Base-by-base conservation (phyloP, 768 basidiomycete species). In the Leucocoprinus sp. region DNA sequence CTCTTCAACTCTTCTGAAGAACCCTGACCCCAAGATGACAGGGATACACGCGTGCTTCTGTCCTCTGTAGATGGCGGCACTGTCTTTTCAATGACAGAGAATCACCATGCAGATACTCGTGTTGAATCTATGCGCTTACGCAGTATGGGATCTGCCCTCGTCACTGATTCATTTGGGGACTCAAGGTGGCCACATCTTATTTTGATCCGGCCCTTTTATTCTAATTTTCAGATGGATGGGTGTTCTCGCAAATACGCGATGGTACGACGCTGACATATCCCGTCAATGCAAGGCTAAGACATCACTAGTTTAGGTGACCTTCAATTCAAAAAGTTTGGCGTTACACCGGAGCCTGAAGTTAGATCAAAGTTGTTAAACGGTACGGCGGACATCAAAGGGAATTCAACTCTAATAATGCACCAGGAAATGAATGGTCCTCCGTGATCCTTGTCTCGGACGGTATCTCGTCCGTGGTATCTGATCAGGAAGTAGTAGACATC, bases 91-190 rank as follows among this genome's bases (percentile, higher is more conserved):
- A 86, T 98, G 76, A 96, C 96, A 0, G 91, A 97, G 65, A 83
- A 79, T 22, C 96, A 99, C 59, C 95, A 97, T 60, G 85, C 92
- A n/a, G 95, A 98, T 55, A 76, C 89, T 18, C 81, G 81, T 26
- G 72, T 88, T 8, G 96, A 99, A 60, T 78, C 87, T 23, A 80
- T 79, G 35, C 73, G 96, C 35, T 66, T 99, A 43, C 76, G 93
- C 24, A 75, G 87, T 43, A 87, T 89, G 80, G 86, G 92, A 8
- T 83, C 84, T 7, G 84, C 87, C 2, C 63, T 95, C 21, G 86
- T 96, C 35, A 88, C 88, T 2, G 95, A 98, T 60, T 93, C 91
- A 4, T 98, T 89, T 56, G 93, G 95, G 5, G 93, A 98, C 70
- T 78, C 82, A 23, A 71, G 93, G 80, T 89, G 60, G 5, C 14